Conservation (phyloP, 2,329 filamentous ascomycete species). For the Setomelanomma holmii region DNA sequence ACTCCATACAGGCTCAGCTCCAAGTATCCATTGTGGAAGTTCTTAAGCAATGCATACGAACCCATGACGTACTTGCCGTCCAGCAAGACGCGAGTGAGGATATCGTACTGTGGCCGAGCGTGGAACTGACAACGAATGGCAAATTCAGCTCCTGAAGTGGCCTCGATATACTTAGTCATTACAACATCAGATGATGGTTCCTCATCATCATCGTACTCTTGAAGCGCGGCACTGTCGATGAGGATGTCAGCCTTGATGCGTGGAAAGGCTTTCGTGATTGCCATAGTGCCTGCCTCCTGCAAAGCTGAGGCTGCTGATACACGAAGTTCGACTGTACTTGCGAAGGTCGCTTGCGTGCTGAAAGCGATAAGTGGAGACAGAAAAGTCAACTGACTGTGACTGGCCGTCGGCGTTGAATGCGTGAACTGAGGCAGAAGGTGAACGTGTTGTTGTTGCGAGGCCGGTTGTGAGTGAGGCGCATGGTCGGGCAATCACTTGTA, state of each 20-base stretch:
- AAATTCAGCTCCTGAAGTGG: conserved; percentile 33
- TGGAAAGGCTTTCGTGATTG: conserved; percentile 16
- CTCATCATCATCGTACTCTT: conserved; percentile 39
- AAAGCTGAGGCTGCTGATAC: background rate
- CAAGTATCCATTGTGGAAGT: background rate
- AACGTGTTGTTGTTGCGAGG: no score
- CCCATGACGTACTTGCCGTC: conserved; percentile 18
- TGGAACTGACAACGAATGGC: conserved; percentile 7
- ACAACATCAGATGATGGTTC: conserved; percentile 16
- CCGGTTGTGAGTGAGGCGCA: no score
- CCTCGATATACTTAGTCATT: conserved; percentile 47
- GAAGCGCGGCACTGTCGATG: conserved; percentile 20
- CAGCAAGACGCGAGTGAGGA: conserved; percentile 16
- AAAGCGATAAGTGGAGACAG: background rate
- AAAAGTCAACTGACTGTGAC: no score
- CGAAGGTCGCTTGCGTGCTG: background rate
- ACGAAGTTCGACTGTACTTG: background rate
- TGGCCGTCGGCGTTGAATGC: no score
- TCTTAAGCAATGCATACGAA: background rate
- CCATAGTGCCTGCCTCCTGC: conserved; percentile 19
- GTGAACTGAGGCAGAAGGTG: no score
- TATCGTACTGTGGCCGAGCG: background rate
- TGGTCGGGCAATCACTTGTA: no score
- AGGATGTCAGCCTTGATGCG: conserved; percentile 25
- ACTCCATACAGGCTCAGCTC: background rate